These are phyloP conservation scores for Boletus subparvulus DNA, from an alignment of 768 basidiomycete species.

Conservation along the genomic window DNA sequence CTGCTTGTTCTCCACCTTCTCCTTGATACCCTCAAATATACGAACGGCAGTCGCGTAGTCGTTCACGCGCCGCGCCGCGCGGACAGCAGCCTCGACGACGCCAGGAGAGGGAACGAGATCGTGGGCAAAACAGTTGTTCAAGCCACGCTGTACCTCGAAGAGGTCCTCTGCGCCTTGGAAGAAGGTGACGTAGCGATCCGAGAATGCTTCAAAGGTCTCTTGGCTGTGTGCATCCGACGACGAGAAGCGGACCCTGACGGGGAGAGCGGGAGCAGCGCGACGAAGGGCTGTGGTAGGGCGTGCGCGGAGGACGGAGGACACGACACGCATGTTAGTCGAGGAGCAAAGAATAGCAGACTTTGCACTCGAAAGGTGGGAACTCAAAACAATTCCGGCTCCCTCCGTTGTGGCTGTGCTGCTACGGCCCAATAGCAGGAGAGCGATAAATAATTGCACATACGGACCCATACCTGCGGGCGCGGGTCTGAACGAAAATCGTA, in stretches of 20 bases:
- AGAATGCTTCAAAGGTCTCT: slow-evolving; percentile 94
- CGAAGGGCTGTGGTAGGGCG: slow-evolving; percentile 46
- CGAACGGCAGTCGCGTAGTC: slow-evolving; percentile 97
- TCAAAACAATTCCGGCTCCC: slow-evolving; percentile 12
- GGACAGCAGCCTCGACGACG: slow-evolving; percentile 85
- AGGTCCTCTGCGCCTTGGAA: slow-evolving; percentile 92
- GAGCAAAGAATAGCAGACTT: not conserved
- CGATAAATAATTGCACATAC: no score
- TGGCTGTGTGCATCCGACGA: slow-evolving; percentile 68
- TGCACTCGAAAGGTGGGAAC: slow-evolving; percentile 8
- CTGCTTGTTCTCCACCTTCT: slow-evolving; percentile 96
- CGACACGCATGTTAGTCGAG: slow-evolving; percentile 51
- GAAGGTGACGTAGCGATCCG: slow-evolving; percentile 89
- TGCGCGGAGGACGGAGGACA: slow-evolving; percentile 64
- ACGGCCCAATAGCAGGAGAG: not conserved
- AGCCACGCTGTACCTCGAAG: slow-evolving; percentile 97
- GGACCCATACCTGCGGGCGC: no score
- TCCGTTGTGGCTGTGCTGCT: slow-evolving; percentile 21
- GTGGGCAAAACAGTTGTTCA: slow-evolving; percentile 99
- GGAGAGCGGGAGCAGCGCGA: slow-evolving; percentile 48
- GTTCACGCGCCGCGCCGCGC: slow-evolving; percentile 87
- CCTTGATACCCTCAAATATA: slow-evolving; percentile 92
- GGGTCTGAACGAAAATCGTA: no score
- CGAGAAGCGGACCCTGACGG: slow-evolving; percentile 30
- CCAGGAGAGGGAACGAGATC: slow-evolving; percentile 87